Evolutionary conservation across 2,329 filamentous ascomycete species (phyloP), one percentile per base, ranked within the genome.

Genomic region (Sphaerulina musiva): DNA sequence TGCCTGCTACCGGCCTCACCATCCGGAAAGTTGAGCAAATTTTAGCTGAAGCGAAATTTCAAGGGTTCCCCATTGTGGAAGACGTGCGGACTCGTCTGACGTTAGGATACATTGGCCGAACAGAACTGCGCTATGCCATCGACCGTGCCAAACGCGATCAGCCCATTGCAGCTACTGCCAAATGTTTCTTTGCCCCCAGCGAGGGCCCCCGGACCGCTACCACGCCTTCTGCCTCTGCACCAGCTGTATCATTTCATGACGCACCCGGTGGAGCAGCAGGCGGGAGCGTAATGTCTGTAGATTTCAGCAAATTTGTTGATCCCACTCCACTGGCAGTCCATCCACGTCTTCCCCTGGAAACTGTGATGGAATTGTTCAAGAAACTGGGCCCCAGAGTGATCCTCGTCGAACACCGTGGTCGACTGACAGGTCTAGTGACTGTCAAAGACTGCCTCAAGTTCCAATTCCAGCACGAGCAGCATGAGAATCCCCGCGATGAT

Each of bases 391-490:
- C 92, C 0, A 82, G 93, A 1, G 90, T 96, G 5, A 92, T 98
- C 47, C 78, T 98, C 3, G 86, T 96, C 39, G 93, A 98, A 70
- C 86, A 95, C 68, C 86, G 88, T 55, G 93, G 93, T 11, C 82
- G 82, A 47, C 78, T 98, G 1, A 82, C 81, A 0, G 93, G 93
- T 0, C 78, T 98, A 0, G 88, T 98, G 0, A 98, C 93, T 0
- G 87, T 96, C 58, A 98, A 98, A 70, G 93, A 98, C 69, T 97
- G 93, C 63, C 75, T 98, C 53, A 95, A 93, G 69, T 97, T 95
- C 67, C 92, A 98, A 71, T 95, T 97, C 80, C 95, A 93, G 75
- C 89, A 87, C 0, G 93, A 98, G 70, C 88, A 88, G 7, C 83
- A 86, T 41, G 90, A 93, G 71, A 84, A 88, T 63, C 82, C 81